Evolutionary conservation across 768 basidiomycete genomes (phyloP).

Genomic region (Tephrocybe sp.): DNA sequence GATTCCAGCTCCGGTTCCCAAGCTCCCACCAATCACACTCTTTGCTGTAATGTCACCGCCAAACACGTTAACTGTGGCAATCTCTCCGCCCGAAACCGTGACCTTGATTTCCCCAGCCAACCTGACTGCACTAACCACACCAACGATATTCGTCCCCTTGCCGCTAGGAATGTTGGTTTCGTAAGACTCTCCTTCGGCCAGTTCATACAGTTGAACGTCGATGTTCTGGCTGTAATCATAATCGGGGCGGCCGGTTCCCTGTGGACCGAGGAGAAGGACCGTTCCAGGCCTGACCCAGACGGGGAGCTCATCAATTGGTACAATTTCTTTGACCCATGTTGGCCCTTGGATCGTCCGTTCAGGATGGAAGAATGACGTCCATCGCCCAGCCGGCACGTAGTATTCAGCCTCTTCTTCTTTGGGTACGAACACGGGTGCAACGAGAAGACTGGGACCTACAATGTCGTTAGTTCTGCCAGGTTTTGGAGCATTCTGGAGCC

Average conservation of each 20-base stretch:
- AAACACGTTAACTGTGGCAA: conserved; percentile 17
- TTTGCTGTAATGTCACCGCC: conserved; percentile 10
- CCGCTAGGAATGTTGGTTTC: conserved; percentile 42
- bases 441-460: conserved; percentile 53
- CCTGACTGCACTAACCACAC: conserved; percentile 35
- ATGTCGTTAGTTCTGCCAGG: not conserved
- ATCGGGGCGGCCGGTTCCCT: conserved; percentile 51
- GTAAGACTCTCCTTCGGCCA: conserved; percentile 39
- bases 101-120: conserved; percentile 30
- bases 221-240: conserved; percentile 52
- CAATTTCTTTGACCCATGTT: conserved; percentile 57
- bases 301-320: conserved; percentile 63
- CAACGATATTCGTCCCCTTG: conserved; percentile 39
- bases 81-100: conserved; percentile 18
- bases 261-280: conserved; percentile 57
- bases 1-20: conserved; percentile 7
- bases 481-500: not conserved
- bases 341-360: conserved; percentile 56
- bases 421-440: conserved; percentile 61
- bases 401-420: conserved; percentile 53
- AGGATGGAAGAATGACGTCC: conserved; percentile 60
- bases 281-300: conserved; percentile 63
- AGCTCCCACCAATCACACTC: conserved; percentile 13
- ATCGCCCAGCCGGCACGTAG: conserved; percentile 57
- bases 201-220: conserved; percentile 53